phyloP scores from a whole-genome alignment of 2,329 filamentous ascomycete genomes.

The Aspergillus pseudonomiae region DNA sequence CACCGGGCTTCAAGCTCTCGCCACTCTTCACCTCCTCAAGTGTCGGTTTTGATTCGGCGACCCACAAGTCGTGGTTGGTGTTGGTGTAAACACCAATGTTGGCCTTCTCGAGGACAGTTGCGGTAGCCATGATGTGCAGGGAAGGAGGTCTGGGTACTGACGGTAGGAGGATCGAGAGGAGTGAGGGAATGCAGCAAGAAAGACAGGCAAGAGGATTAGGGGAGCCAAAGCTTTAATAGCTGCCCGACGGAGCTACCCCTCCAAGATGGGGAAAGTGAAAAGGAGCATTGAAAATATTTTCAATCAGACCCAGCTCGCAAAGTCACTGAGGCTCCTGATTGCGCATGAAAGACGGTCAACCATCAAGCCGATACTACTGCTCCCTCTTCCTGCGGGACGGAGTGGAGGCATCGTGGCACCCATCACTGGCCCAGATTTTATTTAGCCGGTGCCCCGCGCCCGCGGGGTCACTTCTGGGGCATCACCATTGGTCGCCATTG shows the following conservation, averaged over 20 bases:
- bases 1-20: conserved; percentile 71
- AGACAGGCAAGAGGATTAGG: conserved; percentile 13
- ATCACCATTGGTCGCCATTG: neutral
- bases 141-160: conserved; percentile 3
- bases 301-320: neutral
- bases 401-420: conserved; percentile 9
- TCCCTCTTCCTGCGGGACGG: conserved; percentile 15
- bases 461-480: neutral
- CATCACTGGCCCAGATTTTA: conserved; percentile 13
- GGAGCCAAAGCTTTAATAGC: conserved; percentile 25
- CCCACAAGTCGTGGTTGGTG: conserved; percentile 87
- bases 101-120: conserved; percentile 62
- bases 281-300: conserved; percentile 5
- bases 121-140: conserved; percentile 30
- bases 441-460: conserved; percentile 6
- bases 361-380: conserved; percentile 1
- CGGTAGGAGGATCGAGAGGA: conserved; percentile 4
- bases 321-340: conserved; percentile 8
- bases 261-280: conserved; percentile 14
- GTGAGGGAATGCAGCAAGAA: conserved; percentile 12
- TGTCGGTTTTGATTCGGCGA: conserved; percentile 75
- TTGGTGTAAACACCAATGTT: conserved; percentile 98
- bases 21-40: conserved; percentile 73
- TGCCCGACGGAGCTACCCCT: conserved; percentile 16
- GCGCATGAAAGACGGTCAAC: conserved; percentile 9